Conservation (phyloP, 2,329 filamentous ascomycete species). For the Penicillium sp. region DNA sequence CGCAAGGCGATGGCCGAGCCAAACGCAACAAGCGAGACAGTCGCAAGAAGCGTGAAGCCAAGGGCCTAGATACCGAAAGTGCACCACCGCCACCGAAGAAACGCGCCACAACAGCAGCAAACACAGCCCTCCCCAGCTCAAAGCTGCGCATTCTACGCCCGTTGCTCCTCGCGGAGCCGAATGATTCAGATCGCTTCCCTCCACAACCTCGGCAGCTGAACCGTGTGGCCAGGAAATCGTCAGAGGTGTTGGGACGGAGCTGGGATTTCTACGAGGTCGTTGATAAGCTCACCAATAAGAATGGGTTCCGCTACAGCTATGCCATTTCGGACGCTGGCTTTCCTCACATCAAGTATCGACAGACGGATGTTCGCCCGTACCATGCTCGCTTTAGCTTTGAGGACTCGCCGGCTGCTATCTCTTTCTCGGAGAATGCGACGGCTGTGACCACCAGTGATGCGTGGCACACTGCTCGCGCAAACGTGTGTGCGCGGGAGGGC, state of each 20-base stretch:
- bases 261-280: conserved; percentile 48
- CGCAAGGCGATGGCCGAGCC: conserved; percentile 34
- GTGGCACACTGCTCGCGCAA: conserved; percentile 86
- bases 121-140: conserved; percentile 38
- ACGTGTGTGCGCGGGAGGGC: conserved; percentile 86
- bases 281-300: conserved; percentile 63
- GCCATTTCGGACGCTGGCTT: conserved; percentile 89
- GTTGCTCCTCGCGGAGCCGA: conserved; percentile 42
- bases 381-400: conserved; percentile 87
- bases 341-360: conserved; percentile 85
- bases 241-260: conserved; percentile 34
- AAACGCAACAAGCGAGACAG: conserved; percentile 48
- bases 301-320: conserved; percentile 82
- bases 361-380: conserved; percentile 83
- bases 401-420: conserved; percentile 82
- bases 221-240: conserved; percentile 38
- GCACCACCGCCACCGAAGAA: conserved; percentile 40
- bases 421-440: conserved; percentile 73
- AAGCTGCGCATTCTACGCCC: conserved; percentile 45
- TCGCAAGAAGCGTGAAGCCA: conserved; percentile 47
- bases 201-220: conserved; percentile 45
- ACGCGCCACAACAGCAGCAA: conserved; percentile 31
- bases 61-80: conserved; percentile 41
- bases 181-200: conserved; percentile 39
- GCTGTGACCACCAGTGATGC: conserved; percentile 89